Conservation (phyloP, 352 stramenopile genomes). For the Thalassiosira sp. region DNA sequence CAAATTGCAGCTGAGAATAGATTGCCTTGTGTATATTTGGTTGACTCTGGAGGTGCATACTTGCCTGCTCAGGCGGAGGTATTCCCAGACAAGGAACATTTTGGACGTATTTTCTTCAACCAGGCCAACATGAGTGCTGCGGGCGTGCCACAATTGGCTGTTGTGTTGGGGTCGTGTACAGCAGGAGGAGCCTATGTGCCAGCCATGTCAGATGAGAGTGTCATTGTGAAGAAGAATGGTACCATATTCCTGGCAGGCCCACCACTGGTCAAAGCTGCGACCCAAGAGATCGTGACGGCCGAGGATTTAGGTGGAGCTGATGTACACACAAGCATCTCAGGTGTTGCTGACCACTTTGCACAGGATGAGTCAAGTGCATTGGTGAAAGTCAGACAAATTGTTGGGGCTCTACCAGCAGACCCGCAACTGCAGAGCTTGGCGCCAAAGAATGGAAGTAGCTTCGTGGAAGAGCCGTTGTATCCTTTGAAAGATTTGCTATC, state of each 20-base stretch:
- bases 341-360: conserved; percentile 96
- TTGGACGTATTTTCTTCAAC: conserved; percentile 99
- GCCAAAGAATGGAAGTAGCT: conserved; percentile 58
- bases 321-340: conserved; percentile 87
- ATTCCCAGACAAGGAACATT: conserved; percentile 94
- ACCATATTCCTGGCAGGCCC: conserved; percentile 97
- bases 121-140: conserved; percentile 93
- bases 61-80: conserved; percentile 95
- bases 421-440: conserved; percentile 22
- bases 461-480: conserved; percentile 90
- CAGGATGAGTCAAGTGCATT: conserved; percentile 94
- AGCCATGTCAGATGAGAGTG: conserved; percentile 96
- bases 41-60: conserved; percentile 94
- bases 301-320: conserved; percentile 94
- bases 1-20: conserved; percentile 95
- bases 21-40: conserved; percentile 96
- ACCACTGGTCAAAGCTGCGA: conserved; percentile 96
- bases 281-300: conserved; percentile 93
- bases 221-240: conserved; percentile 95
- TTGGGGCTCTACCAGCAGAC: conserved; percentile 85
- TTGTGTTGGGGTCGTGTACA: conserved; percentile 97
- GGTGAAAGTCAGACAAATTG: conserved; percentile 85
- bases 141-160: conserved; percentile 95
- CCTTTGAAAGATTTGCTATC: conserved; percentile 90
- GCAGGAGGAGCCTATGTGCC: conserved; percentile 94